Base-by-base conservation (phyloP, 768 basidiomycete species). In the Cytidiella melzeri region DNA sequence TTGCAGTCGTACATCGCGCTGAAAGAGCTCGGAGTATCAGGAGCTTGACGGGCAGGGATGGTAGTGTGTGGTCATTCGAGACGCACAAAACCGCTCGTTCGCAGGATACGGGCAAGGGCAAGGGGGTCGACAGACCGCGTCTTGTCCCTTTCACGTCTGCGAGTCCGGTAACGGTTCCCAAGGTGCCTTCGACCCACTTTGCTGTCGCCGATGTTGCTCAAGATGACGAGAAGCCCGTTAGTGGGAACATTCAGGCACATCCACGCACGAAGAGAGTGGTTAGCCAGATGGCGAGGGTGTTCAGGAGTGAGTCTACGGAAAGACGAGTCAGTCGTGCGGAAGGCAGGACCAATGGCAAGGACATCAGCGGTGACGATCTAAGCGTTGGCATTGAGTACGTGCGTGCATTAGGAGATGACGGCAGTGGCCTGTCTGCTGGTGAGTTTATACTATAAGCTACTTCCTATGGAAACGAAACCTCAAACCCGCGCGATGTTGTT, bases 71-170 rank as follows among this genome's bases (percentile, higher is more conserved):
- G 65, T 61, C 23, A 28, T 71, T 38, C 74, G 74, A 15, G 18
- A 40, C 51, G 3, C 52, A 18, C 24, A 4, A 23, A 25, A 43
- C 48, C 12, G 7, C 20, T 10, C 49, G 37, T 25, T 48, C 49
- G 7, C 15, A 10, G 5, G 25, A 53, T 12, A 52, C 67, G 57
- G 57, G 70, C 57, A 59, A 52, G 41, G 30, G 61, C 59, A 9
- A 56, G 55, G 55, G 41, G 12, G 59, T 55, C 30, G 61, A 70
- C 12, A 74, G 76, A 12, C 83, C 85, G 27, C 76, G 83, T 26
- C 64, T 88, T 25, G 83, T 87, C 27, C 85, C 82, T 23, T 87
- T 89, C 60, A 85, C 81, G 5, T 78, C 77, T 53, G 79, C 81
- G 13, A 73, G 75, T 18, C 79, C 82, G 18, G 83, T 84, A 21